phyloP scores from a whole-genome alignment of 2,329 filamentous ascomycete genomes.

The Fusarium mangiferae region DNA sequence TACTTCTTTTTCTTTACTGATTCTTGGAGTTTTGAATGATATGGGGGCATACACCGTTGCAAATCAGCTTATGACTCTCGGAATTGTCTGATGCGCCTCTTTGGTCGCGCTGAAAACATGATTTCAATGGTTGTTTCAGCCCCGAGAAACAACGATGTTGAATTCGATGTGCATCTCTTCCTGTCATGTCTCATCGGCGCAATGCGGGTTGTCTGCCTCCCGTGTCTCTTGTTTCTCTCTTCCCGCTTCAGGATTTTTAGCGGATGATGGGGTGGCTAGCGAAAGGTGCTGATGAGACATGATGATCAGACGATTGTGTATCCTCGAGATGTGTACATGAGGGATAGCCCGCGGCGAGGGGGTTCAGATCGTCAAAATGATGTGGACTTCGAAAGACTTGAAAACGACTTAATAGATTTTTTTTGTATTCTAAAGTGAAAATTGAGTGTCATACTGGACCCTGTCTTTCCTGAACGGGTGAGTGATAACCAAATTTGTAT shows the following conservation, averaged over 20 bases:
- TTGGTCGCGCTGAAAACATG: constrained; percentile 1
- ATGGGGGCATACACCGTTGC: not conserved
- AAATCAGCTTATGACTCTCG: not conserved
- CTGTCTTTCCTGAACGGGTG: not conserved
- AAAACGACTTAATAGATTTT: constrained; percentile 44
- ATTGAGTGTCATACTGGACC: not conserved
- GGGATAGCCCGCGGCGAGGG: constrained; percentile 4
- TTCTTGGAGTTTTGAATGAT: constrained; percentile 9
- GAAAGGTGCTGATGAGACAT: constrained; percentile 8
- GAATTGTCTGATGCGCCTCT: not conserved
- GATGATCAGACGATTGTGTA: constrained; percentile 2
- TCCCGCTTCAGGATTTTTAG: not conserved
- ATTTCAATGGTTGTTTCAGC: constrained; percentile 3
- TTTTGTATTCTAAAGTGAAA: constrained; percentile 20
- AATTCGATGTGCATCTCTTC: not conserved
- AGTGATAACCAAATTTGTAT: not conserved
- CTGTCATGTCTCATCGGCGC: not conserved
- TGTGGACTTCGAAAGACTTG: constrained; percentile 33
- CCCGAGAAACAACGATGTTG: constrained; percentile 7
- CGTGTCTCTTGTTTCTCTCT: not conserved
- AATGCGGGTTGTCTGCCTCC: not conserved
- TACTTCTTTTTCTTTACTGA: constrained; percentile 19
- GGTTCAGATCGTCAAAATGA: constrained; percentile 28
- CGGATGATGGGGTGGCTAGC: not conserved
- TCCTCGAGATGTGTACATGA: constrained; percentile 10